Conservation (phyloP, 1,284 basidiomycete species). For the Papiliotrema fonsecae region DNA sequence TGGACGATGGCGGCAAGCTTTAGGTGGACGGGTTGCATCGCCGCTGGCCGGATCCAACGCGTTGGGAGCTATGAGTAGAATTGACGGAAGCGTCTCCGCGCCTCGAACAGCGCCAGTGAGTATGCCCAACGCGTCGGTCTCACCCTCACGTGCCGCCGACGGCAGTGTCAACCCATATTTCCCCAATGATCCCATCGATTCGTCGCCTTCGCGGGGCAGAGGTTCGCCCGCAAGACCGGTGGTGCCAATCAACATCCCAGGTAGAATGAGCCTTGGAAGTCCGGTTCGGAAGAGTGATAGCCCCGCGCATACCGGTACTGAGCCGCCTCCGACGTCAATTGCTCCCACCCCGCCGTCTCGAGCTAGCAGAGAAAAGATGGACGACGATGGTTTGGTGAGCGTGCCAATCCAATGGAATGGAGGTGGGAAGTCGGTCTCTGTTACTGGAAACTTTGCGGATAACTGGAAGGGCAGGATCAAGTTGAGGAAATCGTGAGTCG, state of each 20-base stretch:
- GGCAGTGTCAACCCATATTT: conserved; percentile 30
- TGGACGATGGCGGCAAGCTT: conserved; percentile 26
- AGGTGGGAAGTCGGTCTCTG: conserved; percentile 52
- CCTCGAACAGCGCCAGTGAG: conserved; percentile 8
- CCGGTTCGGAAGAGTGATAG: neutral
- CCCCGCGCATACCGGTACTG: neutral
- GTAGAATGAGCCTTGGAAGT: conserved; percentile 2
- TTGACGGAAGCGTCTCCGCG: conserved; percentile 1
- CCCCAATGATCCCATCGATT: conserved; percentile 18
- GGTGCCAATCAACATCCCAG: conserved; percentile 24
- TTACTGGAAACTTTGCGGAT: conserved; percentile 57
- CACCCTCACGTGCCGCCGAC: conserved; percentile 1
- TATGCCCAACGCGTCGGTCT: conserved; percentile 11
- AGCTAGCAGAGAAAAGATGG: conserved; percentile 2
- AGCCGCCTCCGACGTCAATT: conserved; percentile 27
- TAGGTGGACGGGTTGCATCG: conserved; percentile 22
- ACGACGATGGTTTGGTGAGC: conserved; percentile 37
- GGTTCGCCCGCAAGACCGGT: neutral
- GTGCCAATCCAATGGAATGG: conserved; percentile 47
- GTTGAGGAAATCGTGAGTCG: conserved; percentile 48
- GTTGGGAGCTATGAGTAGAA: conserved; percentile 30
- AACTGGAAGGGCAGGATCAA: conserved; percentile 56
- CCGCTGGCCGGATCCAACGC: conserved; percentile 22
- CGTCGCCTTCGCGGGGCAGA: conserved; percentile 12
- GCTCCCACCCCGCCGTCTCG: conserved; percentile 26